Evolutionary conservation across 2,329 filamentous ascomycete species (phyloP).

Genomic region (Dryadomyces quercivorus): DNA sequence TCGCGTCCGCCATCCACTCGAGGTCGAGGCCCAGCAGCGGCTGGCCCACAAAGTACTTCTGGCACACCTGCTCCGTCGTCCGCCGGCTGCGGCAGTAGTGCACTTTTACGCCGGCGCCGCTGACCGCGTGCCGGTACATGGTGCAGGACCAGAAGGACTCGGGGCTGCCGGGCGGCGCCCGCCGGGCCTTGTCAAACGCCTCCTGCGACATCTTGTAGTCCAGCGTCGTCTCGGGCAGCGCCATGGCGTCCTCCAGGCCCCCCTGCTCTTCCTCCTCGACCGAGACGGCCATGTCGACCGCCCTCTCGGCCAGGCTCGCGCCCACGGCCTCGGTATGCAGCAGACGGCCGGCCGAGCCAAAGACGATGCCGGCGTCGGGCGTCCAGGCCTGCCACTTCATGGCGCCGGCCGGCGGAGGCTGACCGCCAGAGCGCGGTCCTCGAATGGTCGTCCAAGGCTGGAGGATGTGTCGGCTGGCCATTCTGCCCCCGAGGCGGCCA

Average conservation of each 20-base stretch:
- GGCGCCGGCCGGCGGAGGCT: neutral
- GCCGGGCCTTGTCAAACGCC: conserved; percentile 34
- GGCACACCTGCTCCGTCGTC: conserved; percentile 53
- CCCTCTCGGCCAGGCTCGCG: neutral
- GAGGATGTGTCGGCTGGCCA: neutral
- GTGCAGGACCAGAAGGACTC: conserved; percentile 56
- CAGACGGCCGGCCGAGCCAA: conserved; percentile 8
- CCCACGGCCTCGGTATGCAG: neutral
- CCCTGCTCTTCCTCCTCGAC: neutral
- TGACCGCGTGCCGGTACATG: conserved; percentile 46
- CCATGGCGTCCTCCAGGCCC: conserved; percentile 5
- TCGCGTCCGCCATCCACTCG: conserved; percentile 59
- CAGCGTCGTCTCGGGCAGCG: conserved; percentile 25
- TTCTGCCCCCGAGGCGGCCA: neutral
- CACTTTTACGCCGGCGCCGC: conserved; percentile 46
- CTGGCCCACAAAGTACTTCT: conserved; percentile 54
- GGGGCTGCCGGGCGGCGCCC: conserved; percentile 28
- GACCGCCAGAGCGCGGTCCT: neutral
- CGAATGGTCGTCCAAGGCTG: neutral
- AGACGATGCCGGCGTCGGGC: conserved; percentile 25
- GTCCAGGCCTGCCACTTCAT: conserved; percentile 22
- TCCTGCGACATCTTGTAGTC: conserved; percentile 34
- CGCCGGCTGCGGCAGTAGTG: conserved; percentile 64
- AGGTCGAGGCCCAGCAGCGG: conserved; percentile 76
- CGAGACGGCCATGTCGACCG: neutral